phyloP scores from a whole-genome alignment of 2,329 filamentous ascomycete species.

The Chrysoporthe austroafricana region DNA sequence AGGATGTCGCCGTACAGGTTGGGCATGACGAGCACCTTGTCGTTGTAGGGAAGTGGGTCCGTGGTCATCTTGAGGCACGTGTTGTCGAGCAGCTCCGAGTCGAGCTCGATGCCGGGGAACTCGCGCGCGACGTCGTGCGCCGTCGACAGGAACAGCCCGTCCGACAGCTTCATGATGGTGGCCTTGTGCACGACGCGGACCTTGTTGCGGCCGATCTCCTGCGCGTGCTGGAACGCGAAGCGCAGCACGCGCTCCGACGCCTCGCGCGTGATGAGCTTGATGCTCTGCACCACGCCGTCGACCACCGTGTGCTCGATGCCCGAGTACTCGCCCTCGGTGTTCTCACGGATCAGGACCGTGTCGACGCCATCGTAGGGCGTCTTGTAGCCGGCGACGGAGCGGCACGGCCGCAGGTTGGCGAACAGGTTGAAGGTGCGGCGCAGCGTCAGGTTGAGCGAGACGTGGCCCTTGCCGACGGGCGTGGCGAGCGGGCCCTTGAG shows the following conservation, averaged over 20 bases:
- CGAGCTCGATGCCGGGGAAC: constrained; percentile 94
- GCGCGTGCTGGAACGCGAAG: constrained; percentile 97
- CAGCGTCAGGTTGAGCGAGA: constrained; percentile 97
- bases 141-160: constrained; percentile 94
- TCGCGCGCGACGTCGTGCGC: constrained; percentile 89
- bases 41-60: constrained; percentile 94
- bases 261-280: constrained; percentile 97
- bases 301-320: constrained; percentile 34
- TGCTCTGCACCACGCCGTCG: constrained; percentile 94
- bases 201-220: constrained; percentile 92
- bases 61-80: constrained; percentile 99
- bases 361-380: constrained; percentile 97
- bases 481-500: constrained; percentile 98
- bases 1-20: constrained; percentile 99
- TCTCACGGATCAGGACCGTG: constrained; percentile 97
- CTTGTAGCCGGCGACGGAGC: constrained; percentile 96
- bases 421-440: constrained; percentile 99
- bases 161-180: constrained; percentile 99
- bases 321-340: constrained; percentile 41
- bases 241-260: constrained; percentile 94
- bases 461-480: constrained; percentile 96
- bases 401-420: constrained; percentile 97
- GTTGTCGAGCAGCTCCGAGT: constrained; percentile 98
- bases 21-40: constrained; percentile 97
- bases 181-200: constrained; percentile 99